Evolutionary conservation across 345 rosid genomes (phyloP), one percentile per base, ranked within the genome.

Genomic region (Zanthoxylum bungeanum): DNA sequence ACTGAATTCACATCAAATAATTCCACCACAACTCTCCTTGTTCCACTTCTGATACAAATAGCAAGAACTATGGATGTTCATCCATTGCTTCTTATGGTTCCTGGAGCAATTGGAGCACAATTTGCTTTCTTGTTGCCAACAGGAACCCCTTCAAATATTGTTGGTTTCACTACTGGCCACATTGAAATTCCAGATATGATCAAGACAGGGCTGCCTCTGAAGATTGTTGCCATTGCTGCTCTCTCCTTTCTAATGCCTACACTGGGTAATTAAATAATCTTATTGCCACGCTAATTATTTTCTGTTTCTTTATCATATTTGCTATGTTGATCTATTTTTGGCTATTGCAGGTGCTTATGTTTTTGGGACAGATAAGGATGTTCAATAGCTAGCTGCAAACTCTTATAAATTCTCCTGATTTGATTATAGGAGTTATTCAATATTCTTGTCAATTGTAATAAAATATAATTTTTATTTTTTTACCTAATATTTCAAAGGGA

Each of bases 1-100:
- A 94, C 97, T 0, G 97, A 94, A 76, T 88, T 94, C 85, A 89
- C 95, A 0, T 90, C 97, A 17, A 94, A 94, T 76, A 91, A 94
- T 30, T 80, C 97, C 11, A 88, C 97, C 1, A 84, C 95, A 5
- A 94, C 95, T 1, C 85, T 92, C 19, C 25, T 92, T 60, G 47
- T 94, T 47, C 98, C 98, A 2, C 75, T 94, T 1, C 83, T 94
- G 14, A 82, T 92, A n/a, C 86, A 92, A 73, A 89, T 94, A 0
- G 97, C 98, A 1, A 78, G 84, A 73, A 83, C 86, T 0, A 89
- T 90, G 98, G 47, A 55, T 27, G 77, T 90, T 5, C 95, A 92
- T 31, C 98, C 98, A 27, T 71, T 94, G 16, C 76, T 87, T 5
- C 74, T 94, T 14, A 89, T 94, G 89, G 74, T 94, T 9, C 91